These are phyloP conservation scores for Heterobasidion annosum DNA, from an alignment of 1,284 basidiomycete genomes.

Conservation along the genomic window DNA sequence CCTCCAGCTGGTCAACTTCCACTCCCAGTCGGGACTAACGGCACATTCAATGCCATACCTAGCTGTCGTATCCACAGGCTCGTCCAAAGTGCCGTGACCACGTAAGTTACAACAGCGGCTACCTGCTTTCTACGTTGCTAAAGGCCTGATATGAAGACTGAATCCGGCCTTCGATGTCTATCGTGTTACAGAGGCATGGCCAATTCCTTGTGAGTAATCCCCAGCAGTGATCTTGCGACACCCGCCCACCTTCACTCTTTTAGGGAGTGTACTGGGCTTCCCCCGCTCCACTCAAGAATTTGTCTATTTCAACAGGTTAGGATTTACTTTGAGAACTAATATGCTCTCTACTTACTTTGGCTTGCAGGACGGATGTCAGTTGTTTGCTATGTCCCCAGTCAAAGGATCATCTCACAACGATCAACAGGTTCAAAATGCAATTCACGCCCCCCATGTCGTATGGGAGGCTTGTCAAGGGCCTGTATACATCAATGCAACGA, in stretches of 20 bases:
- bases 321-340: background rate
- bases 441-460: slow-evolving; percentile 48
- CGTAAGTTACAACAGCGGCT: slow-evolving; percentile 24
- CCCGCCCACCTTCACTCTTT: background rate
- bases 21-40: slow-evolving; percentile 27
- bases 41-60: slow-evolving; percentile 20
- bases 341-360: background rate
- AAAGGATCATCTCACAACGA: background rate
- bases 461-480: slow-evolving; percentile 38
- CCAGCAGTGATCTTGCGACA: no score
- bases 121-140: background rate
- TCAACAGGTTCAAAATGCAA: slow-evolving; percentile 43
- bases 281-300: slow-evolving; percentile 46
- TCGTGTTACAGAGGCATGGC: slow-evolving; percentile 26
- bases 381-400: background rate
- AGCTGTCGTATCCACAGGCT: slow-evolving; percentile 36
- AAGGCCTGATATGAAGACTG: slow-evolving; percentile 20
- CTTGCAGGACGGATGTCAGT: slow-evolving; percentile 12
- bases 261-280: slow-evolving; percentile 49
- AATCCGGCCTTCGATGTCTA: slow-evolving; percentile 49
- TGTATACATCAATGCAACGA: slow-evolving; percentile 35
- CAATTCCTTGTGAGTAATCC: slow-evolving; percentile 19
- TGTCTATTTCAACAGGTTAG: slow-evolving; percentile 23
- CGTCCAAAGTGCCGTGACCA: slow-evolving; percentile 19
- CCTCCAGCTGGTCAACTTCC: slow-evolving; percentile 38